phyloP scores from a whole-genome alignment of 2,329 filamentous ascomycete genomes.

The Stromatinia cepivora region DNA sequence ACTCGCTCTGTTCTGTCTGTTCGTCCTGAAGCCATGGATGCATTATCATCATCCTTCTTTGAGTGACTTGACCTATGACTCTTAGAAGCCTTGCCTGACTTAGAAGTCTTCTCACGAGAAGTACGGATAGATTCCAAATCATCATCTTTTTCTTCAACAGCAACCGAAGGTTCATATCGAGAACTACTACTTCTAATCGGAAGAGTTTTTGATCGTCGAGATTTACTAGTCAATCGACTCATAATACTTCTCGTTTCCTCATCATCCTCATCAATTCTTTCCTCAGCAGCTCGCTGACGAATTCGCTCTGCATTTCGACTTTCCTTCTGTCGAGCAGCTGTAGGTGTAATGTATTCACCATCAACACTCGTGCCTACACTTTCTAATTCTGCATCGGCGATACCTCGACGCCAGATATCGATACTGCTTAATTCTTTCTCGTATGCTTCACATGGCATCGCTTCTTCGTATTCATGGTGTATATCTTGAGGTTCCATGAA shows the following conservation, averaged over 20 bases:
- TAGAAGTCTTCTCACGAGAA: background rate
- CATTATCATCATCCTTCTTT: constrained; percentile 11
- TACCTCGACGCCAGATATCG: constrained; percentile 41
- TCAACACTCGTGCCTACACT: constrained; percentile 40
- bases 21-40: background rate
- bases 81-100: background rate
- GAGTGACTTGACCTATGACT: constrained; percentile 5
- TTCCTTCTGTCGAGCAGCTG: constrained; percentile 35
- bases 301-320: constrained; percentile 27
- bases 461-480: constrained; percentile 4
- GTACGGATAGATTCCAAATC: background rate
- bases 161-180: background rate
- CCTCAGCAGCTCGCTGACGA: constrained; percentile 31
- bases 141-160: background rate
- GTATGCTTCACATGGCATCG: constrained; percentile 34
- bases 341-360: constrained; percentile 41
- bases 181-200: background rate
- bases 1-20: background rate
- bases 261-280: constrained; percentile 11
- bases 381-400: constrained; percentile 37
- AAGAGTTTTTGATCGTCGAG: constrained; percentile 10
- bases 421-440: constrained; percentile 39
- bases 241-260: constrained; percentile 3
- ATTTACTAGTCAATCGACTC: constrained; percentile 9
- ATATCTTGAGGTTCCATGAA: constrained; percentile 12